These are phyloP conservation scores for Fomitopsis palustris DNA, from an alignment of 1,284 basidiomycete species.

Conservation along the genomic window DNA sequence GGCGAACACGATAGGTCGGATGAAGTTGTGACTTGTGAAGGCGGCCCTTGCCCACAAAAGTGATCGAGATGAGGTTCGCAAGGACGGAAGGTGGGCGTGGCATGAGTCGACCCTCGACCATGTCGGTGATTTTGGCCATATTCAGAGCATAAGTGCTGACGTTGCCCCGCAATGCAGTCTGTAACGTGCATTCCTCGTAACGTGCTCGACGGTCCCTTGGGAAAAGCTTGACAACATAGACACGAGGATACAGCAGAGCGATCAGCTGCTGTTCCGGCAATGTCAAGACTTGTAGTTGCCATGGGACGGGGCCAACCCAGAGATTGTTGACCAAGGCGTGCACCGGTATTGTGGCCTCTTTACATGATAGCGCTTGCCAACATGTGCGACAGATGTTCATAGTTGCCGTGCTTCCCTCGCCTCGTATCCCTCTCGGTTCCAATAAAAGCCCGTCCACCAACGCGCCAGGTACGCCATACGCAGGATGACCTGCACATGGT, in stretches of 20 bases:
- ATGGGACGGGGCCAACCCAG: conserved; percentile 25
- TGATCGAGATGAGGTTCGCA: conserved; percentile 29
- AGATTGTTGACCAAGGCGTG: conserved; percentile 17
- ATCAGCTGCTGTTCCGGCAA: conserved; percentile 27
- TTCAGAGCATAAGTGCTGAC: conserved; percentile 30
- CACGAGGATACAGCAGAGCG: conserved; percentile 24
- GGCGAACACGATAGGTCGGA: conserved; percentile 20
- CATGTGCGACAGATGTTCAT: conserved; percentile 5
- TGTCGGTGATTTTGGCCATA: conserved; percentile 18
- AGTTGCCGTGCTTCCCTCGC: not conserved
- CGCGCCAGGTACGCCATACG: not conserved
- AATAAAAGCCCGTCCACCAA: conserved; percentile 2
- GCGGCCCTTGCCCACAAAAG: conserved; percentile 28
- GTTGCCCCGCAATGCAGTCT: conserved; percentile 30
- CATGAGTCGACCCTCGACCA: conserved; percentile 31
- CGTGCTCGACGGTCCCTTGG: conserved; percentile 11
- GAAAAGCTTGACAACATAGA: conserved; percentile 29
- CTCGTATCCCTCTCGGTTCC: not conserved
- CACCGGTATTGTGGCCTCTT: conserved; percentile 11
- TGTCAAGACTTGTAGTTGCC: conserved; percentile 18
- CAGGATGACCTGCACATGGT: conserved; percentile 1
- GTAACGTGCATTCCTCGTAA: conserved; percentile 12
- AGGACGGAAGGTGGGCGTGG: conserved; percentile 27
- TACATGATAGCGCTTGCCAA: not conserved
- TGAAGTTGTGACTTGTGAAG: conserved; percentile 25